Evolutionary conservation across 208 protist genomes (phyloP), one percentile per base, ranked within the genome.

Genomic region (Crithidia sp.): DNA sequence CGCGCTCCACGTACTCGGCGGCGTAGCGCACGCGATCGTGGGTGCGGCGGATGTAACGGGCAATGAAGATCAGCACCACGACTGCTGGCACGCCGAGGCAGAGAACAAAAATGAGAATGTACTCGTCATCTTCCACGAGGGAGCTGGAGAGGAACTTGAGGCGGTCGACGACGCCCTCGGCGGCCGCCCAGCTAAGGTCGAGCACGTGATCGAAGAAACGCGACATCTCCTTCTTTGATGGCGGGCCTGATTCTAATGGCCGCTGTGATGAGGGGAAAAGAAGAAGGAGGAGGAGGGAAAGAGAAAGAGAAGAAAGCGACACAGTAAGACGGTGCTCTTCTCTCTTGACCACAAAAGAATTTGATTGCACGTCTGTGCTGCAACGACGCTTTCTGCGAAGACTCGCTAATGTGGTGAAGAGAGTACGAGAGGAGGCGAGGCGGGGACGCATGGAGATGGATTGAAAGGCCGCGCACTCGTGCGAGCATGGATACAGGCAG

Each of bases 111-210:
- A 86, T 19, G 1, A 82, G 49, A 0, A 86, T 52, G 43, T 86
- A 76, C 69, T 86, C 84, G 67, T 85, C 81, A 19, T 72, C 81
- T 28, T 79, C 74, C 16, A 86, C 77, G 37, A 77, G 14, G 5
- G 50, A 65, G 61, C 73, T 62, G 9, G 81, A 83, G 53, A 80
- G 13, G 10, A 17, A 40, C 17, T 78, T 71, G 41, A 89, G 62
- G 0, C 43, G 45, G 4, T 69, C 56, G 8, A 68, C 60, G 1
- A 60, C 13, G 16, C n/a, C 3, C 8, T 67, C 55, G 40, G 40
- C 47, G 13, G 19, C n/a, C 7, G 44, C 65, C 72, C 65, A 67
- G 16, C 43, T 14, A 2, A 67, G 4, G 39, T 54, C 49, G 4
- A 71, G 0, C 39, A 74, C 44, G 60, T 40, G 10, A 14, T 79